A percentile compares a stretch with the other conserved stretches of the same genome.
phyloP scores from a whole-genome alignment of 768 basidiomycete species.

The Rhizopogon rudus region DNA sequence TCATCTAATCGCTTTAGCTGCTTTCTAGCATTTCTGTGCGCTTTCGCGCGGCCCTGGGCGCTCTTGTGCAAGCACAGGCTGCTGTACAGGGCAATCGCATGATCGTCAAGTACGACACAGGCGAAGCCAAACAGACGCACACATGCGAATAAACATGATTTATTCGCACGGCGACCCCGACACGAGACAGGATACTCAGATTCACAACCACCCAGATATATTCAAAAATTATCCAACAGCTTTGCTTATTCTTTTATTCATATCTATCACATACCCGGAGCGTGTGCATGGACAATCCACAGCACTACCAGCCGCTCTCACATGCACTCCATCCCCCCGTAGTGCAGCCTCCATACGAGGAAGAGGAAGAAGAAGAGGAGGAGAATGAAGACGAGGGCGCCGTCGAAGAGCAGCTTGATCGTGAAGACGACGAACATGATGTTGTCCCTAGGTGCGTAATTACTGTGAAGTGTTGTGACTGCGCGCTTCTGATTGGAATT shows the following conservation, averaged over 20 bases:
- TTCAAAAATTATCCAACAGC: conserved; percentile 3
- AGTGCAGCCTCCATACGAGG: conserved; percentile 35
- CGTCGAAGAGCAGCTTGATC: conserved; percentile 62
- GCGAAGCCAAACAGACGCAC: background rate
- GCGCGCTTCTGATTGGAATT: conserved; percentile 6
- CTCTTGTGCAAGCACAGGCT: too few relatives aligned
- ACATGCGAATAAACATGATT: conserved; percentile 1
- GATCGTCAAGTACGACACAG: too few relatives aligned
- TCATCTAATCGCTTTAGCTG: too few relatives aligned
- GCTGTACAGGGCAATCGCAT: too few relatives aligned
- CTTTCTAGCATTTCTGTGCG: too few relatives aligned
- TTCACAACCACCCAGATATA: conserved; percentile 4
- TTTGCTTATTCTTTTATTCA: conserved; percentile 6
- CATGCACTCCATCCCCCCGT: conserved; percentile 65
- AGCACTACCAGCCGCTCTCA: conserved; percentile 77
- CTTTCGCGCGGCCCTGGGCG: too few relatives aligned
- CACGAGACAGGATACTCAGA: background rate
- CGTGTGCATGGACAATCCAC: conserved; percentile 55
- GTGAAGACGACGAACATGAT: conserved; percentile 39
- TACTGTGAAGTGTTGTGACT: conserved; percentile 6
- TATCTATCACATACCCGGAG: conserved; percentile 4
- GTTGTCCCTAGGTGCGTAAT: conserved; percentile 29
- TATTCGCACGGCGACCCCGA: conserved; percentile 4
- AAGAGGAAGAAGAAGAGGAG: conserved; percentile 55
- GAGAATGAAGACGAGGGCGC: conserved; percentile 75